Evolutionary conservation across 345 rosid species (phyloP).

Genomic region (Eutrema japonicum): DNA sequence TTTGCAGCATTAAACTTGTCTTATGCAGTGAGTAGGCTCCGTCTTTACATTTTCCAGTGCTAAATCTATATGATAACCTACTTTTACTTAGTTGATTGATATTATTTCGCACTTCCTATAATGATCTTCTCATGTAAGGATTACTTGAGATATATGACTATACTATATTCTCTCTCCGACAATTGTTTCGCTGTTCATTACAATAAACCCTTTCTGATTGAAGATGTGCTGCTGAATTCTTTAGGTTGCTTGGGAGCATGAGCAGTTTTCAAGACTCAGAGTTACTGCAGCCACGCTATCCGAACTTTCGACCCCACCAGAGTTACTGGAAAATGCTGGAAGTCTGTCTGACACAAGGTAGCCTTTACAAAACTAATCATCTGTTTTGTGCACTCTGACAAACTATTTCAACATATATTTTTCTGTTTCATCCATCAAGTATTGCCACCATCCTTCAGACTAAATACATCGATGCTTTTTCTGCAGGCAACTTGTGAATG

Average conservation of each 20-base stretch:
- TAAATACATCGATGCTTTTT: neutral
- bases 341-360: constrained; percentile 86
- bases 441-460: constrained; percentile 4
- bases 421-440: constrained; percentile 22
- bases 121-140: constrained; percentile 12
- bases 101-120: neutral
- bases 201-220: constrained; percentile 6
- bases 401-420: neutral
- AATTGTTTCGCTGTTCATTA: neutral
- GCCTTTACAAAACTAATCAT: constrained; percentile 13
- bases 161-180: neutral
- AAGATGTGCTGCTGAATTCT: constrained; percentile 2
- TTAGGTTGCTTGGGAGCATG: constrained; percentile 99
- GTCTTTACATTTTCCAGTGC: constrained; percentile 21
- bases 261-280: constrained; percentile 94
- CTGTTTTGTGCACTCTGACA: constrained; percentile 1
- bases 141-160: neutral
- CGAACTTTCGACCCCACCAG: constrained; percentile 74
- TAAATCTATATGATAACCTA: constrained; percentile 3
- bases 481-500: constrained; percentile 71
- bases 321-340: constrained; percentile 74
- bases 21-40: constrained; percentile 2
- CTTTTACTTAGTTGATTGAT: neutral
- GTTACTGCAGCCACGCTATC: constrained; percentile 96
- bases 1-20: neutral